Base-by-base conservation (phyloP, 2,329 filamentous ascomycete genomes). In the Fusarium tanahbumbuense region DNA sequence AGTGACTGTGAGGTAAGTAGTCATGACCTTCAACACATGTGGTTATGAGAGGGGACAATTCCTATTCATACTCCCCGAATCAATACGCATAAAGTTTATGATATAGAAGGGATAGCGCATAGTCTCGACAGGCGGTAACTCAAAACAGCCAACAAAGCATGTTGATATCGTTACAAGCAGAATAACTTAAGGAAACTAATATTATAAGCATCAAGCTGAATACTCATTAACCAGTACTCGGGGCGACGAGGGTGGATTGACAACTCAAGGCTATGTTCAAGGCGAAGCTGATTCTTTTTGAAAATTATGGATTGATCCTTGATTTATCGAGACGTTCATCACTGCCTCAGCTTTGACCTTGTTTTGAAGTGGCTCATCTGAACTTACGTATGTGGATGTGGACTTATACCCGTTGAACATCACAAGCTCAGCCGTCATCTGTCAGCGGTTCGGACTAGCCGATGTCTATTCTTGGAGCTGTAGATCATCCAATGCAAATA, bases 401-500 rank as follows among this genome's bases (percentile, higher is more conserved):
- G 46, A 18, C 20, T 49, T 56, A 20, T 32, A 52, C 49, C 28
- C n/a, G 22, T 45, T 46, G n/a, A 55, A 22, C 7, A 25, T 25
- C n/a, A n/a, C n/a, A 42, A 57, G 41, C 27, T 42, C 15, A 47
- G 46, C 27, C 42, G 48, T 45, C 23, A 22, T 18, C 28, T 37
- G 42, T 22, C 10, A 27, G 22, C 37, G 28, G 60, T 37, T 48
- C 53, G 47, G 55, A 23, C n/a, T 25, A 65, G 52, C 34, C 42
- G 30, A 66, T 18, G n/a, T n/a, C 55, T 67, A 66, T 66, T 66
- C 30, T 67, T 66, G 60, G 63, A 30, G 25, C 15, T 52, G 20
- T 8, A 13, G 34, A 42, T 53, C 10, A 30, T 30, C 28, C 28
- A 12, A 37, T n/a, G 18, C 34, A 37, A 12, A 37, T 1, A n/a